phyloP scores from a whole-genome alignment of 1,284 basidiomycete species.

The Tylopilus sp. region DNA sequence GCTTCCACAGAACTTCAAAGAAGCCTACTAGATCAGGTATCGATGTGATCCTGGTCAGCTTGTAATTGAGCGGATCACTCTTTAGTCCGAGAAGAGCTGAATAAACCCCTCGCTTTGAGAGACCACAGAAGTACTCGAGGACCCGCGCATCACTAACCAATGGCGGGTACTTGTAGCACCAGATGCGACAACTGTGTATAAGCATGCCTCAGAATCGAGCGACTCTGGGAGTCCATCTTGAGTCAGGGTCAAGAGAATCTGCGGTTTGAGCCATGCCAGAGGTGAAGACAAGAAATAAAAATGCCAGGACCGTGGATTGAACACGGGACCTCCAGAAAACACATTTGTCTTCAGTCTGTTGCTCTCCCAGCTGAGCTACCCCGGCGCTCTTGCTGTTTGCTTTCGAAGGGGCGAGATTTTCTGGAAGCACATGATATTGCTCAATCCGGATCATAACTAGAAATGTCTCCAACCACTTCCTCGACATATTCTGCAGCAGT shows the following conservation, averaged over 20 bases:
- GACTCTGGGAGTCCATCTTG: too few species aligned
- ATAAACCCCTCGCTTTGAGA: background rate
- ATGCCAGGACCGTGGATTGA: slow-evolving; percentile 54
- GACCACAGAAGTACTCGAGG: too few species aligned
- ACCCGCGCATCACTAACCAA: too few species aligned
- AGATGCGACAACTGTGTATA: too few species aligned
- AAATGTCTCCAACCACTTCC: slow-evolving; percentile 34
- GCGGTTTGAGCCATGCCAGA: too few species aligned
- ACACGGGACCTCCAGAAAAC: slow-evolving; percentile 59
- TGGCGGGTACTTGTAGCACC: too few species aligned
- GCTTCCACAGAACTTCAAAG: slow-evolving; percentile 2
- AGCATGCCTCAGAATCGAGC: too few species aligned
- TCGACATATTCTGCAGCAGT: slow-evolving; percentile 17
- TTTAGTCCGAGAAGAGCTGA: background rate
- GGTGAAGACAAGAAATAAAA: background rate
- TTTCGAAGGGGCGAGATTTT: background rate
- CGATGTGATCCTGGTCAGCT: background rate
- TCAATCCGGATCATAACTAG: slow-evolving; percentile 25
- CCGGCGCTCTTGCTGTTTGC: slow-evolving; percentile 5
- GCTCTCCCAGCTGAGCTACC: slow-evolving; percentile 77
- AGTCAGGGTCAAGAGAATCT: too few species aligned
- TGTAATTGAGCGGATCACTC: background rate
- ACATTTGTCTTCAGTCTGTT: slow-evolving; percentile 66
- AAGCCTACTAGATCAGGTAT: slow-evolving; percentile 1
- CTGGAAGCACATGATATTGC: background rate